Base-by-base conservation (phyloP, 257 asterid genomes). In the Sherardia arvensis region DNA sequence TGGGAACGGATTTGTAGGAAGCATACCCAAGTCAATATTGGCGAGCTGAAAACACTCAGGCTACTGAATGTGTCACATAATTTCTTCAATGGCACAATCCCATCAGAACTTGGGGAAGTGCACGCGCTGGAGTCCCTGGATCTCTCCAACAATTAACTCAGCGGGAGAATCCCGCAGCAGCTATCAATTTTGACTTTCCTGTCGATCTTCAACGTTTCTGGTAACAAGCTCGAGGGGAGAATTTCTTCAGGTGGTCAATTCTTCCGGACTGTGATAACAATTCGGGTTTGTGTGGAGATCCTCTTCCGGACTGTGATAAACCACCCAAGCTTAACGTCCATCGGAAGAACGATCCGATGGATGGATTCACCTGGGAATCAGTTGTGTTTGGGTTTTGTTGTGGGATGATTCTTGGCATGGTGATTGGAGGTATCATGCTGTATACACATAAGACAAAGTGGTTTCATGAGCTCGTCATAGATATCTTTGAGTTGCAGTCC, bases 141-240 rank as follows among this genome's bases (percentile, higher is more conserved):
- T 26, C 49, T 72, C 51, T 22, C 63, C n/a, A 7, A n/a, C n/a
- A 77, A 74, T 47, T 62, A 72, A 32, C 40, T 74, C 9, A 25
- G 1, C 0, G 82, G 85, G 25, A 53, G 20, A 34, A 77, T 80
- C n/a, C 82, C 85, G 0, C 6, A 8, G 29, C 45, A 74, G 7
- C 49, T 80, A 5, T 18, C 28, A 5, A 53, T 7, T 0, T 23
- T 77, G 23, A 66, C 38, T 10, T 69, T 62, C 58, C 74, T 80
- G 8, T 1, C 66, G 2, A 6, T 5, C 15, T 53, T 74, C 27
- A 74, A 77, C 33, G 40, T 80, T 18, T 74, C 83, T 0, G 0
- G 61, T 15, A 74, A 80, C 53, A 67, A 18, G 36, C 79, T 77
- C 1, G 53, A 11, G 8, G 82, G 82, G 8, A 69, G 0, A 0